Evolutionary conservation across 371 early-diverging fungal genomes (phyloP), one percentile per base, ranked within the genome.

Genomic region (Mortierella sp.): DNA sequence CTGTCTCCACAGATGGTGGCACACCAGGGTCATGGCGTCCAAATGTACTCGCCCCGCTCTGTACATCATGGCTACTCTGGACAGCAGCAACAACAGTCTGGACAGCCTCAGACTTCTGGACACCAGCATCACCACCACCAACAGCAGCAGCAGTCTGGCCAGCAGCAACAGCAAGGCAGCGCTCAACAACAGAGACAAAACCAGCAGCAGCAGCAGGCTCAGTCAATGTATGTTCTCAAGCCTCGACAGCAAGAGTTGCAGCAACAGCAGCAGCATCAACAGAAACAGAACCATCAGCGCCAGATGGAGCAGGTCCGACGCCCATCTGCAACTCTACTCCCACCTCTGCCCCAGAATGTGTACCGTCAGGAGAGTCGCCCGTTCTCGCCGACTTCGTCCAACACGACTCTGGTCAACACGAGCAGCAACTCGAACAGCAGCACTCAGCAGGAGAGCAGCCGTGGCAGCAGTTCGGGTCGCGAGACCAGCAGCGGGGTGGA

Each of bases 341-440:
- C 77, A n/a, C 71, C 82, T 14, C 41, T 74, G 39, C 68, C 77
- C 37, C 77, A 77, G 26, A 67, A 43, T 8, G 34, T 71, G 4
- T 74, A 74, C 31, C 70, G 65, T 2, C 74, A 81, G 2, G 68
- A 64, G 44, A 39, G 31, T 4, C 74, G 68, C 50, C 11, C 72
- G 22, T 81, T 73, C 71, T 80, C 81, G 7, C 77, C 71, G 8
- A 24, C 45, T 8, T 73, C 77, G 3, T 77, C 77, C 71, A 79
- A 61, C 45, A 74, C 82, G 43, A 77, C 81, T 0, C 37, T 80
- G 40, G 68, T 77, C 29, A 81, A 77, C 53, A 16, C 72, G 4
- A 26, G 68, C 22, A 70, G 74, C 26, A 50, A 39, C 9, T 64
- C 74, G 4, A 70, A 66, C 50, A 79, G 66, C 47, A 68, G 53